Evolutionary conservation across 2,329 filamentous ascomycete genomes (phyloP).

Genomic region (Aotearoamyces nothofagi): DNA sequence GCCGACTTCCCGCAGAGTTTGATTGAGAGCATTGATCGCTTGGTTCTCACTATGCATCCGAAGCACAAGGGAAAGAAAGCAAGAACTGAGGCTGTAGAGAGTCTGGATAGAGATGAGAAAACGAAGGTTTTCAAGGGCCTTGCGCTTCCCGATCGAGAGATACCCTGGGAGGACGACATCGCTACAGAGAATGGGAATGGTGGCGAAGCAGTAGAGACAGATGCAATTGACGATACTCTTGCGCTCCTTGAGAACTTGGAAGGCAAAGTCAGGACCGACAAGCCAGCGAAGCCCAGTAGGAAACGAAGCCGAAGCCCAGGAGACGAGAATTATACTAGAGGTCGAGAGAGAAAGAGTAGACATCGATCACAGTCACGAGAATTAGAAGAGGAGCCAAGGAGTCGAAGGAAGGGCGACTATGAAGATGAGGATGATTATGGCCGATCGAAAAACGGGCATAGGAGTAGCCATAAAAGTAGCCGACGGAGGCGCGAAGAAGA

Average conservation of each 20-base stretch:
- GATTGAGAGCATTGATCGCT: constrained; percentile 78
- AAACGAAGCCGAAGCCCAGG: constrained; percentile 39
- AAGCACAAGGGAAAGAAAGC: constrained; percentile 53
- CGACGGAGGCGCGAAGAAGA: constrained; percentile 26
- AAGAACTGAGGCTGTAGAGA: constrained; percentile 23
- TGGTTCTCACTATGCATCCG: constrained; percentile 82
- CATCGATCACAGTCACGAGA: constrained; percentile 33
- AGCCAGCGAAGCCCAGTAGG: constrained; percentile 22
- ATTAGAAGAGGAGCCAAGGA: constrained; percentile 17
- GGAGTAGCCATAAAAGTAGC: too few species aligned
- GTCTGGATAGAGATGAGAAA: constrained; percentile 47
- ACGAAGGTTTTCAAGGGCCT: constrained; percentile 83
- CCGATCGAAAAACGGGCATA: constrained; percentile 25
- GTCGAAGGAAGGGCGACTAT: constrained; percentile 29
- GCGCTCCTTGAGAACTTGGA: constrained; percentile 81
- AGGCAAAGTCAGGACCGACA: constrained; percentile 35
- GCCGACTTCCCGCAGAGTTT: constrained; percentile 75
- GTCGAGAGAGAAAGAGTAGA: constrained; percentile 22
- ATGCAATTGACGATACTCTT: constrained; percentile 83
- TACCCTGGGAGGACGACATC: constrained; percentile 34
- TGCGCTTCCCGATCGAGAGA: constrained; percentile 65
- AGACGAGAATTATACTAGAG: constrained; percentile 20
- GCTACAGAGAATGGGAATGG: constrained; percentile 19
- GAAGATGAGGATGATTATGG: constrained; percentile 46
- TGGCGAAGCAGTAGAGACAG: constrained; percentile 23